Percentiles rank a stretch among this genome's conserved stretches.
These are phyloP conservation scores for Xylaria nigripes DNA, from an alignment of 495 filamentous ascomycete genomes.

Conservation along the genomic window DNA sequence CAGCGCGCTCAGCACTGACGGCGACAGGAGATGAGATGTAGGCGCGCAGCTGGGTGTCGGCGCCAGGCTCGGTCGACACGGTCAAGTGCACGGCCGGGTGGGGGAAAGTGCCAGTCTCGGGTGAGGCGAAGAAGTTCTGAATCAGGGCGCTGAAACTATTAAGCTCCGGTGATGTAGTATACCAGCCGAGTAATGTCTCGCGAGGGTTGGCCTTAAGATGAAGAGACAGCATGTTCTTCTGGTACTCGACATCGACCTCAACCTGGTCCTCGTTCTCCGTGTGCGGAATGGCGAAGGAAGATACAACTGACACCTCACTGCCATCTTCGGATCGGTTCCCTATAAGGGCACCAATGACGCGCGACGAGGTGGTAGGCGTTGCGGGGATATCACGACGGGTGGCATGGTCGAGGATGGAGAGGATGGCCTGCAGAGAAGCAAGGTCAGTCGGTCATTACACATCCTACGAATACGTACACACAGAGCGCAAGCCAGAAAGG, in stretches of 20 bases:
- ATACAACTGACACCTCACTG: constrained; percentile 87
- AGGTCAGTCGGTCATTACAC: constrained; percentile 2
- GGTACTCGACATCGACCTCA: constrained; percentile 99
- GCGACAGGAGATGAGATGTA: constrained; percentile 95
- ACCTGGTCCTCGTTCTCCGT: constrained; percentile 98
- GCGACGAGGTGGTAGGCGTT: constrained; percentile 77
- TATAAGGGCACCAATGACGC: constrained; percentile 92
- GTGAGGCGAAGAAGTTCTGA: constrained; percentile 98
- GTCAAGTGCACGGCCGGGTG: constrained; percentile 95
- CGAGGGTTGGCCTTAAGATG: constrained; percentile 90
- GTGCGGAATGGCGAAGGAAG: constrained; percentile 94
- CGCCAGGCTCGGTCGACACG: constrained; percentile 75
- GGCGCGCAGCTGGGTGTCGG: constrained; percentile 74
- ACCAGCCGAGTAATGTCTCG: constrained; percentile 94
- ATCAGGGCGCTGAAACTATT: constrained; percentile 98
- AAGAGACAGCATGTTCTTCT: constrained; percentile 94
- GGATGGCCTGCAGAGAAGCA: constrained; percentile 57
- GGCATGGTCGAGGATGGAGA: constrained; percentile 96
- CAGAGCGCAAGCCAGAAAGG: constrained; percentile 59
- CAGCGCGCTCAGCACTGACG: constrained; percentile 86
- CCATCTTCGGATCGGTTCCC: constrained; percentile 91
- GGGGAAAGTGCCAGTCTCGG: constrained; percentile 92
- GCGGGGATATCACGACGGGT: constrained; percentile 75
- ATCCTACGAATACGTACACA: neutral
- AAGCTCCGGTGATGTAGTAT: constrained; percentile 88